Conservation (phyloP, 306 rosid genomes). For the Mimosa pudica region DNA sequence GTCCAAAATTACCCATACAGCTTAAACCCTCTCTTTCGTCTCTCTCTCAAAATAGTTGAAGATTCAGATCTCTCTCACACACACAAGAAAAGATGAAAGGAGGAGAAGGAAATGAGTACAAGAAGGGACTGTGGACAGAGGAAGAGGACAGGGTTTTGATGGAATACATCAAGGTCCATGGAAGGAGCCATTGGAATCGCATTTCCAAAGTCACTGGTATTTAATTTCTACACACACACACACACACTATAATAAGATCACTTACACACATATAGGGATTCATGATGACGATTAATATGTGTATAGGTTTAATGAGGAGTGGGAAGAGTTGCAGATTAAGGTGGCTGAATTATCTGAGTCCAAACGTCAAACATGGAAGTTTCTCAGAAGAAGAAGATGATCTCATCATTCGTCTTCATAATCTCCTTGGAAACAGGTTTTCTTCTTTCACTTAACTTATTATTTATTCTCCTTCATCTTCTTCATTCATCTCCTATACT, state of each 20-base stretch:
- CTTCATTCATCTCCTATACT: not conserved
- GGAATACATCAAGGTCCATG: conserved; percentile 35
- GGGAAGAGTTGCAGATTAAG: conserved; percentile 25
- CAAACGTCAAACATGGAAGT: conserved; percentile 19
- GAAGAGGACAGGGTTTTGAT: conserved; percentile 46
- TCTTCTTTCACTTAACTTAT: not conserved
- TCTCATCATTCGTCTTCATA: conserved; percentile 20
- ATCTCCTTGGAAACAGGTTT: conserved; percentile 22
- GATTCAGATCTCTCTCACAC: not conserved
- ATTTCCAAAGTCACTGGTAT: conserved; percentile 42
- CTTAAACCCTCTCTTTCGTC: not conserved
- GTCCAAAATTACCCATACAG: not conserved
- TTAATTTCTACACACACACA: not conserved
- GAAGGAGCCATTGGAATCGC: conserved; percentile 43
- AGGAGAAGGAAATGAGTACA: conserved; percentile 9
- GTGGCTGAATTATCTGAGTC: conserved; percentile 14
- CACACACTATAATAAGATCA: no score
- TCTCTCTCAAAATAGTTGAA: not conserved
- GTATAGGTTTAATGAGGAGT: conserved; percentile 11
- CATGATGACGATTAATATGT: no score
- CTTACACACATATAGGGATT: not conserved
- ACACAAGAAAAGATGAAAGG: conserved; percentile 17
- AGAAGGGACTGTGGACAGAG: conserved; percentile 45
- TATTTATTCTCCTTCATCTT: not conserved
- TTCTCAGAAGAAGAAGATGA: conserved; percentile 22